Evolutionary conservation across 1,284 basidiomycete genomes (phyloP), one percentile per base, ranked within the genome.

Genomic region (Cryptococcus maquisensis): DNA sequence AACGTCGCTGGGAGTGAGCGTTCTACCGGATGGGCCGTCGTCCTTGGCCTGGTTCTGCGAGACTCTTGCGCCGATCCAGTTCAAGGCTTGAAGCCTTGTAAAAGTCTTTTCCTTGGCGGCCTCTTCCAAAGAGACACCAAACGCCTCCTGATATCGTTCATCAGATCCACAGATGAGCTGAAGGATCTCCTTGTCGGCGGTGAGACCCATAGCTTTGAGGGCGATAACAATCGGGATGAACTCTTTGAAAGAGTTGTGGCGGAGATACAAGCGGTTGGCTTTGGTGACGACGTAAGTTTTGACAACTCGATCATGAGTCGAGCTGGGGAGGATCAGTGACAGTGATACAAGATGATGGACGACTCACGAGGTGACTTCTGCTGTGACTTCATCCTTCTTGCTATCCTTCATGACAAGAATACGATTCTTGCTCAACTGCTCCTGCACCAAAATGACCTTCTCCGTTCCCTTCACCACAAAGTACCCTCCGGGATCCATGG

Each of bases 381-480:
- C 94, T 69, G 92, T 91, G 0, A 98, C 94, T 44, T 90, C 80
- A 15, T 90, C 90, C 77, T 98, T 98, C 45, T 87, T 86, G 7
- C 83, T 78, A 76, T 98, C 90, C 38, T 87, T 88, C 79, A 98
- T 97, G 61, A 99, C 95, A 61, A 99, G 96, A 72, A 99, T 98
- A 55, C 96, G 85, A 77, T 99, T 99, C 81, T 98, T 99, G 81
- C 90, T 94, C 67, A 99, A 79, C 78, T 98, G 96, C 75, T 99
- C 97, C 75, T 99, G 96, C 2, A 98, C 95, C 55, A 99, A 81
- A 63, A 99, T 98, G 67, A 99, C 96, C 79, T 99, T 99, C 77
- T 99, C 96, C 18, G 97, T 98, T 13, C 96, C 96, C 75, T 96
- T 98, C 50, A 98, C 95, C 55, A 99, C 89, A 77, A 99, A 99